Evolutionary conservation across 805 yeast genomes (phyloP), one percentile per base, ranked within the genome.

Genomic region (Pichia membranifaciens): DNA sequence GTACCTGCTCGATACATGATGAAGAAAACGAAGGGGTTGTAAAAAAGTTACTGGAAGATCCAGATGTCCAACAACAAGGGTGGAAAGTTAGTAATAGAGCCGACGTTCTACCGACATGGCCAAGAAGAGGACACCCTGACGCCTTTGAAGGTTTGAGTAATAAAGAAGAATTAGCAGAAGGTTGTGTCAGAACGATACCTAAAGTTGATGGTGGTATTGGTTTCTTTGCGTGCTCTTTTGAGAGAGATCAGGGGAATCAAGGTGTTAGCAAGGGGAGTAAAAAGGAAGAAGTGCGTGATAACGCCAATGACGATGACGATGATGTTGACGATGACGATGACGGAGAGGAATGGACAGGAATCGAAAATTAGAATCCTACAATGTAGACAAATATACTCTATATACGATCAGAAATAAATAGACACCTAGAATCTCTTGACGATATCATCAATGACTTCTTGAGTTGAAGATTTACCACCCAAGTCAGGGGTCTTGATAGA

Each of bases 181-280:
- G 93, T 0, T 90, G 97, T 67, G 81, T 93, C 0, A 73, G 99
- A 54, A 84, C 90, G 0, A 67, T 81, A 38, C 96, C 97, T 0
- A 82, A 79, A 51, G 84, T 76, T 38, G 99, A 93, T 62, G 99
- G 98, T 28, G 99, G 99, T n/a, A 93, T 93, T 57, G 99, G 99
- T 0, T 93, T 93, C 62, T 93, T 93, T 66, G 98, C 97, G 0
- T 98, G 90, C 1, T 82, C 93, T 48, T 91, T 93, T 62, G 85
- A 86, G 53, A 74, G 84, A 52, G 48, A 35, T 10, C 41, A 33
- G 0, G 29, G 37, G 6, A n/a, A n/a, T n/a, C n/a, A n/a, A n/a
- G n/a, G n/a, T n/a, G n/a, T n/a, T n/a, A n/a, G n/a, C n/a, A 25
- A 25, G 29, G 29, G 10, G 29, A 7, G 7, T 25, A 10, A 10